Percentiles rank a stretch among this genome's conserved stretches.
phyloP scores from a whole-genome alignment of 345 rosid genomes.

The Ceriops tagal region DNA sequence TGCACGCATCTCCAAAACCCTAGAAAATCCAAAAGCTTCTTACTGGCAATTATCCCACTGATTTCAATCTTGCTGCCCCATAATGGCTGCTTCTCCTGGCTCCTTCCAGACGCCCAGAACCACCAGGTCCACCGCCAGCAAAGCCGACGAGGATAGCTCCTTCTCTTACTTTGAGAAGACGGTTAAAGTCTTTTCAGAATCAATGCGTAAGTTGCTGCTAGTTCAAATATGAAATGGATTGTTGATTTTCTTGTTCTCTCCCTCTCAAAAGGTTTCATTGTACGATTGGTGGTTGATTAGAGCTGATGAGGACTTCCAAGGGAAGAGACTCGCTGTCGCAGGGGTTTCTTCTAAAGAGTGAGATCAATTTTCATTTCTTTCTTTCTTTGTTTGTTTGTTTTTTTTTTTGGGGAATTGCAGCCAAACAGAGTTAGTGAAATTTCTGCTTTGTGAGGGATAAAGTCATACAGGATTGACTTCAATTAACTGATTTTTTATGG shows the following conservation, averaged over 20 bases:
- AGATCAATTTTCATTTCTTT: neutral
- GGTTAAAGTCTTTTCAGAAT: neutral
- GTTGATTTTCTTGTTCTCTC: neutral
- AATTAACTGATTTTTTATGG: neutral
- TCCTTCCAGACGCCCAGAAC: neutral
- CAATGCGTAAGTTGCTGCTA: too few relatives aligned
- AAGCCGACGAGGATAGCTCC: neutral
- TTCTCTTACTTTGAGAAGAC: conserved; percentile 1
- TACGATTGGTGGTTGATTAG: conserved; percentile 74
- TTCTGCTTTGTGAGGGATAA: too few relatives aligned
- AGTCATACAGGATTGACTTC: neutral
- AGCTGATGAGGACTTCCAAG: conserved; percentile 40
- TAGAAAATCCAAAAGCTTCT: too few relatives aligned
- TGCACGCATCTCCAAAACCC: too few relatives aligned
- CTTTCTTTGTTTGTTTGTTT: neutral
- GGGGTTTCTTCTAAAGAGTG: conserved; percentile 53
- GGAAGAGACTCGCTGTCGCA: conserved; percentile 68
- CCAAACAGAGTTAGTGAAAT: neutral
- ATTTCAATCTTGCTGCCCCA: too few relatives aligned
- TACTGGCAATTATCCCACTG: too few relatives aligned
- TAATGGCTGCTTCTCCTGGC: neutral
- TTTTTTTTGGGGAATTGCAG: neutral
- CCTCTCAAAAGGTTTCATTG: conserved; percentile 39
- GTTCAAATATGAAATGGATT: too few relatives aligned
- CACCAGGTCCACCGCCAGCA: neutral